Base-by-base conservation (phyloP, 306 rosid species). In the Vachellia collinsii region DNA sequence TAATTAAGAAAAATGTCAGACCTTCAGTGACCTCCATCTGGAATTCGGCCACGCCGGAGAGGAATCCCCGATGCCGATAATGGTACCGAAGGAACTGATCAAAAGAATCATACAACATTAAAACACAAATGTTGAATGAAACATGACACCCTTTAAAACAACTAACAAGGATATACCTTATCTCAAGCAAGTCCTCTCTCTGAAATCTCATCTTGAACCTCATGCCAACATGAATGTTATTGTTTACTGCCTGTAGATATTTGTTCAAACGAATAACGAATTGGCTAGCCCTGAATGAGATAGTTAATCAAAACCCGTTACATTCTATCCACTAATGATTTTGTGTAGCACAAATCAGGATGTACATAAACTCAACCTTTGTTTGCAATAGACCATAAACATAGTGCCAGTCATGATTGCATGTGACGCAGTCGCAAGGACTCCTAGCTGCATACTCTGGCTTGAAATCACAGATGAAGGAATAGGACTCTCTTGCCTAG, bases 391-490 rank as follows among this genome's bases (percentile, higher is more conserved):
- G 19, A 92, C 95, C 25, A 90, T 80, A 74, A 92, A 94, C 83
- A 87, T 80, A 14, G 90, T 88, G 41, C 72, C 78, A 25, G 92
- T 90, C 74, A 66, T 48, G 68, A 92, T 83, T 72, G 97, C 97
- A 86, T 92, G 98, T 50, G 94, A 85, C 51, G 95, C 95, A 71
- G 97, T 94, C 67, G 94, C 97, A 78, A 94, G 95, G 72, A 90
- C 97, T 67, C 94, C 97, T 67, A 94, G 91, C 73, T 88, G 97
- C 98, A 94, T 92, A 74, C 90, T 92, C 69, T 92, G 92, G 87
- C 93, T 88, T 13, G 98, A 90, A 79, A 89, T 94, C 85, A 90
- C 95, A 12, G 54, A 16, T 50, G 56, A 50, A 50, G n/a, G 56
- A 16, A 47, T 13, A 47, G 53, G 17, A 47, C 17, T 47, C 1